Conservation (phyloP, 164 flowering plant species). For the Vitis rupestris region DNA sequence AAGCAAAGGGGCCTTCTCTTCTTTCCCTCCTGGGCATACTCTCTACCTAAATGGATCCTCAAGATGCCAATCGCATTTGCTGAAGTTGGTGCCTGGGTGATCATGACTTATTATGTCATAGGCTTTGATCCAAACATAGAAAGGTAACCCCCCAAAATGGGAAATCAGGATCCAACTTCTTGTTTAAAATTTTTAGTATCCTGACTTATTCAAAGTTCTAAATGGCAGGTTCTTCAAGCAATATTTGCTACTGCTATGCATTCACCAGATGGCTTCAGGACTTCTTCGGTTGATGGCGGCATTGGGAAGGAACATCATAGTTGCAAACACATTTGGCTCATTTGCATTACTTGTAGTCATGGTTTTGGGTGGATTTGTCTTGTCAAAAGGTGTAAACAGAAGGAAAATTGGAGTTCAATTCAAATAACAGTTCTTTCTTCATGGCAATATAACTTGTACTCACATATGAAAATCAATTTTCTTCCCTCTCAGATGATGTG, state of each 20-base stretch:
- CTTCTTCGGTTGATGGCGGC: conserved; percentile 43
- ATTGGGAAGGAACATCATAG: conserved; percentile 41
- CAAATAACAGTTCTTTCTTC: background rate
- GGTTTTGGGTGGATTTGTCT: conserved; percentile 51
- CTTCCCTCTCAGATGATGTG: conserved; percentile 20
- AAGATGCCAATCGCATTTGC: too few relatives aligned
- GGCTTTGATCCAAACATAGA: conserved; percentile 8
- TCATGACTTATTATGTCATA: too few relatives aligned
- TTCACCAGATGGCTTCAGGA: conserved; percentile 45
- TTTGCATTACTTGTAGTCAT: conserved; percentile 38
- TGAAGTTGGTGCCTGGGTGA: too few relatives aligned
- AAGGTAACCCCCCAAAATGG: conserved; percentile 22
- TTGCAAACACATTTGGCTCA: conserved; percentile 53
- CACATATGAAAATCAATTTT: background rate
- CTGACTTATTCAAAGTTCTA: background rate
- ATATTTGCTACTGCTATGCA: conserved; percentile 28
- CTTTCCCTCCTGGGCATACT: too few relatives aligned
- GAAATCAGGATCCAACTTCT: background rate
- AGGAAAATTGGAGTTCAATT: background rate
- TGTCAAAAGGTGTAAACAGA: conserved; percentile 35
- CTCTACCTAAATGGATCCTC: too few relatives aligned
- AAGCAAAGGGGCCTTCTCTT: too few relatives aligned
- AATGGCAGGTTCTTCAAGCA: conserved; percentile 47
- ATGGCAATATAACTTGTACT: background rate
- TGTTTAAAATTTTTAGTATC: background rate